These are phyloP conservation scores for Lenwebbia sp. DNA, from an alignment of 345 rosid species.

Conservation along the genomic window DNA sequence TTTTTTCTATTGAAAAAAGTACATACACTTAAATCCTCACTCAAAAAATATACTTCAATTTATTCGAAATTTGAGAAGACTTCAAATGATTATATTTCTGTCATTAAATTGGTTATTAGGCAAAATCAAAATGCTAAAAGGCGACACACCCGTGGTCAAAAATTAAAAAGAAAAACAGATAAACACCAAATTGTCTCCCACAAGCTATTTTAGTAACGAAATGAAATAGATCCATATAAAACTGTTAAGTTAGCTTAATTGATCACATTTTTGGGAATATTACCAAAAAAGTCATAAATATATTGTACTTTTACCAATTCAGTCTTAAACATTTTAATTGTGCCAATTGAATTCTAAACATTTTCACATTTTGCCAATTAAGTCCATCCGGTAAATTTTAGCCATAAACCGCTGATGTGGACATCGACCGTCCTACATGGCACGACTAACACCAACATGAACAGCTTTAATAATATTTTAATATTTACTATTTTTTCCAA, in stretches of 20 bases:
- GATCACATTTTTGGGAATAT: no score
- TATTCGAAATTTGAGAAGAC: background rate
- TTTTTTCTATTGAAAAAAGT: background rate
- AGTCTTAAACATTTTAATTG: no score
- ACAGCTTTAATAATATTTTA: no score
- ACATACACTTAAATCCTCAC: background rate
- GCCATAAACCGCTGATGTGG: rapidly evolving
- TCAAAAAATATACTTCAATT: background rate
- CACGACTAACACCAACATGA: rapidly evolving
- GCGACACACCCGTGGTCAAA: background rate
- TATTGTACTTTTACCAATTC: no score
- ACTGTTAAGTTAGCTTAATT: no score
- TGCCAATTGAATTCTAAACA: no score
- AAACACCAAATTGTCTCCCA: background rate
- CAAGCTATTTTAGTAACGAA: background rate
- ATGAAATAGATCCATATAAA: background rate
- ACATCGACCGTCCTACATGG: no score
- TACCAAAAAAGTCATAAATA: no score
- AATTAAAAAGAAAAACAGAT: background rate
- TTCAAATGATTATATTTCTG: background rate
- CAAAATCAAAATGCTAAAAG: background rate
- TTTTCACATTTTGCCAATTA: no score
- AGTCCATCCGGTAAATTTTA: no score
- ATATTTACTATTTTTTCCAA: no score
- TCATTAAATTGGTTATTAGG: background rate